Evolutionary conservation across 306 rosid genomes (phyloP), one percentile per base, ranked within the genome.

Genomic region (Vigna reflexopilosa): DNA sequence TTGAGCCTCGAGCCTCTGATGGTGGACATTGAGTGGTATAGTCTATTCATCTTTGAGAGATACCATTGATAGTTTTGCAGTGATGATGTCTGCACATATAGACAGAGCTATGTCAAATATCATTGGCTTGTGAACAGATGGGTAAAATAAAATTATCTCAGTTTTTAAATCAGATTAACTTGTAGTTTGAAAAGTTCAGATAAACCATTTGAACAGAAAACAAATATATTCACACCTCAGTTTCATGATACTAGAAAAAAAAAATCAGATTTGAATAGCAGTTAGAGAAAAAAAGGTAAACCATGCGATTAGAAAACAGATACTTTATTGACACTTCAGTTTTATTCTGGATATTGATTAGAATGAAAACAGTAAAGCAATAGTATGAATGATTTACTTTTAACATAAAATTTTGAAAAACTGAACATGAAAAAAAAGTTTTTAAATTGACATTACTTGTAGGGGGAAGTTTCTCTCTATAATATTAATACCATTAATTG

Each of bases 11-110:
- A 3, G 58, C 12, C 16, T 2, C 38, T 45, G 72, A 66, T 44
- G 15, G 61, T 24, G 22, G 20, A 61, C 13, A 70, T 8, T 44
- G n/a, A 14, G 44, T 64, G 1, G 58, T 28, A 4, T 24, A 47
- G 24, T 28, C 47, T 15, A 32, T 51, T n/a, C 48, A 50, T 51
- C 44, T 70, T 70, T 50, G 76, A 49, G 32, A 51, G 57, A 47
- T 24, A 47, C 42, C 57, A 68, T 13, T 47, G 24, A 17, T 40
- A n/a, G 19, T 42, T 6, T 66, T 65, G 48, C 11, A 65, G n/a
- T 0, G 9, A 17, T 17, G 70, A 38, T 65, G 70, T 38, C 68
- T 32, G 48, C 67, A 32, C 10, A 15, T 28, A 1, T 57, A 30
- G 67, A 15, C 24, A 16, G 36, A 26, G 48, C 8, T 2, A 40